Evolutionary conservation across 2,329 filamentous ascomycete species (phyloP).

Genomic region (Malbranchea cinnamomea): DNA sequence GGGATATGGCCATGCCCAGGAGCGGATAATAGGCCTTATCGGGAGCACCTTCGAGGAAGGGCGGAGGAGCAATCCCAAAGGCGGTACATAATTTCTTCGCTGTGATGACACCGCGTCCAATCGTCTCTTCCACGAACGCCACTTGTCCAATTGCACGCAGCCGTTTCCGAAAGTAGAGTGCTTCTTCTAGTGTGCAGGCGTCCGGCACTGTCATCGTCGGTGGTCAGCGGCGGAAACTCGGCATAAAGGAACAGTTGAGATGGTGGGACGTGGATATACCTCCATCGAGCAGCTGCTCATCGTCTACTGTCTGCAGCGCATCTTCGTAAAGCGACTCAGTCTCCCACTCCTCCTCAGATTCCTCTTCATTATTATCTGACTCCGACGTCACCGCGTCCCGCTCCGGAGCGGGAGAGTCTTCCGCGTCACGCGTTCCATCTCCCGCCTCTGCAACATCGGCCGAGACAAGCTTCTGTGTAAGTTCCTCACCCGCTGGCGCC

Average conservation of each 20-base stretch:
- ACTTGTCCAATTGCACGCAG: constrained; percentile 64
- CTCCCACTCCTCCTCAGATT: constrained; percentile 10
- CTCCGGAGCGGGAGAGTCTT: too few relatives aligned
- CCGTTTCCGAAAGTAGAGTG: constrained; percentile 50
- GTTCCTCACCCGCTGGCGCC: constrained; percentile 19
- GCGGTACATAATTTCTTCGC: constrained; percentile 75
- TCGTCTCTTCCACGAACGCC: constrained; percentile 58
- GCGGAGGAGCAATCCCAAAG: constrained; percentile 62
- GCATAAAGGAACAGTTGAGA: constrained; percentile 5
- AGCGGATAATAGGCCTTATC: constrained; percentile 64
- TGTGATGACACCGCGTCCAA: constrained; percentile 53
- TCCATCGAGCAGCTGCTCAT: constrained; percentile 34
- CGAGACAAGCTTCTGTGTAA: constrained; percentile 20
- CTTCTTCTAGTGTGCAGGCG: constrained; percentile 53
- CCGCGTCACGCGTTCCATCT: too few relatives aligned
- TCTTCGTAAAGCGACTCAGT: constrained; percentile 44
- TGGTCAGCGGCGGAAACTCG: constrained; percentile 1
- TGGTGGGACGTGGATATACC: constrained; percentile 36
- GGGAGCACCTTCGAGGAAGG: constrained; percentile 55
- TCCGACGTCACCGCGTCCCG: constrained; percentile 21
- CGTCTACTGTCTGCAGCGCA: constrained; percentile 42
- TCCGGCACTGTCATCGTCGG: constrained; percentile 25
- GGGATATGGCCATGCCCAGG: constrained; percentile 60
- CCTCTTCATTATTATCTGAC: constrained; percentile 14
- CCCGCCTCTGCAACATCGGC: constrained; percentile 19